Percentiles rank a stretch among this genome's conserved stretches.
Evolutionary conservation across 345 rosid genomes (phyloP).

Genomic region (Arabidopsis thaliana): DNA sequence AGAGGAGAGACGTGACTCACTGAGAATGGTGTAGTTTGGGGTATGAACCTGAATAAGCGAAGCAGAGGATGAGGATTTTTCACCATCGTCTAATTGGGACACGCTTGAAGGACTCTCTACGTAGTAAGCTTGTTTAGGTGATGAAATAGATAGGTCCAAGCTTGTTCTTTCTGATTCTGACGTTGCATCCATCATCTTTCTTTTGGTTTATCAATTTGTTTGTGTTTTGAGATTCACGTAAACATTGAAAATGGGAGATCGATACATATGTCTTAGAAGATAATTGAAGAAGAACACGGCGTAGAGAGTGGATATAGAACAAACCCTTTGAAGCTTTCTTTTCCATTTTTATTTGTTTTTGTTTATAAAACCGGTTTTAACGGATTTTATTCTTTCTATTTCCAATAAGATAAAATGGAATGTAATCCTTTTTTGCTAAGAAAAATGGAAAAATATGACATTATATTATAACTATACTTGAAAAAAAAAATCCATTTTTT

Average conservation of each 20-base stretch:
- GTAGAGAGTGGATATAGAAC: conserved; percentile 22
- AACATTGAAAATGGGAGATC: background rate
- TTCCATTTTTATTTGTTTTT: background rate
- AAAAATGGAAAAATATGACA: no score
- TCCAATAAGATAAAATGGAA: no score
- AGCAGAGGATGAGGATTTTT: conserved; percentile 66
- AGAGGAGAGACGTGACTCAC: conserved; percentile 48
- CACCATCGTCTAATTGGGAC: conserved; percentile 70
- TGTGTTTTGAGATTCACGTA: background rate
- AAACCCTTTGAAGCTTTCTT: conserved; percentile 26
- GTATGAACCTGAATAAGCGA: conserved; percentile 42
- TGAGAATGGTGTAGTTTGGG: conserved; percentile 44
- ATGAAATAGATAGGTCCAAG: conserved; percentile 72
- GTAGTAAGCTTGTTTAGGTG: conserved; percentile 73
- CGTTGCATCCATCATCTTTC: conserved; percentile 56
- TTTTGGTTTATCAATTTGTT: background rate
- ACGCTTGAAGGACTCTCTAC: conserved; percentile 85
- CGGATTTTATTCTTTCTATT: background rate
- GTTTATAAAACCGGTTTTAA: background rate
- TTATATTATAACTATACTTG: no score
- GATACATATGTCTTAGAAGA: background rate
- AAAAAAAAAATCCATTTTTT: no score
- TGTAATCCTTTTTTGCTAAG: no score
- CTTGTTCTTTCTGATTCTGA: conserved; percentile 84
- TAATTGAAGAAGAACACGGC: conserved; percentile 21